Percentiles rank a stretch among this genome's conserved stretches.
Evolutionary conservation across 2,329 filamentous ascomycete genomes (phyloP).

Genomic region (Penicillium sp.): DNA sequence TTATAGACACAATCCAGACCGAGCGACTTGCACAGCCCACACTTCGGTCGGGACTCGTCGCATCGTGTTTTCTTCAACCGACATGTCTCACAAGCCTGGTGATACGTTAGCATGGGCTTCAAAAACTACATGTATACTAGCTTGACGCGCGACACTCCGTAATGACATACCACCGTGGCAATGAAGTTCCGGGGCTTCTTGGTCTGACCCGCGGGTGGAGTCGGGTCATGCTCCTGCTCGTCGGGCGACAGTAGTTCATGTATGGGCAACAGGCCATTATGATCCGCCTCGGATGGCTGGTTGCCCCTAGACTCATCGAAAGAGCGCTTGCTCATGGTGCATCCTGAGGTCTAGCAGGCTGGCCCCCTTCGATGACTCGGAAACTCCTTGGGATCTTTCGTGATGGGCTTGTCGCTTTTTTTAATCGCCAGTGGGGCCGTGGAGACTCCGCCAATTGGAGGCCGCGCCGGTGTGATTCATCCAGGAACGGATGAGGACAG

Average conservation of each 20-base stretch:
- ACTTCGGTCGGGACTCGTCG: conserved; percentile 60
- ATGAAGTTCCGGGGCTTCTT: conserved; percentile 50
- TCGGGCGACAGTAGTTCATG: conserved; percentile 47
- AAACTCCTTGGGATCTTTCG: background rate
- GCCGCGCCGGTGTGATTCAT: conserved; percentile 3
- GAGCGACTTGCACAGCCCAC: conserved; percentile 58
- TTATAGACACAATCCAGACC: conserved; percentile 60
- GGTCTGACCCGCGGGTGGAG: conserved; percentile 28
- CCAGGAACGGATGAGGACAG: background rate
- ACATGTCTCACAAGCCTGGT: conserved; percentile 60
- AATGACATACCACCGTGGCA: conserved; percentile 44
- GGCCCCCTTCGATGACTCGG: background rate
- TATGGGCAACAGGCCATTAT: conserved; percentile 39
- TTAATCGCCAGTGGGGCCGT: conserved; percentile 9
- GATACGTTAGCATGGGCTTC: background rate
- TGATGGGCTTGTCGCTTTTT: background rate
- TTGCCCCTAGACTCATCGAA: conserved; percentile 40
- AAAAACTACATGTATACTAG: no score
- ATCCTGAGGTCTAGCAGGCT: conserved; percentile 29
- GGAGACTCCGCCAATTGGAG: background rate
- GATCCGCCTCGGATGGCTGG: conserved; percentile 34
- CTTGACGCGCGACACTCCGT: background rate
- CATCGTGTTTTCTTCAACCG: conserved; percentile 61
- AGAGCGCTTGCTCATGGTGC: conserved; percentile 48
- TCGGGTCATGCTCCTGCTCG: conserved; percentile 37